Evolutionary conservation across 1,139 yeast genomes (phyloP), one percentile per base, ranked within the genome.

Genomic region (Kodamaea ohmeri): DNA sequence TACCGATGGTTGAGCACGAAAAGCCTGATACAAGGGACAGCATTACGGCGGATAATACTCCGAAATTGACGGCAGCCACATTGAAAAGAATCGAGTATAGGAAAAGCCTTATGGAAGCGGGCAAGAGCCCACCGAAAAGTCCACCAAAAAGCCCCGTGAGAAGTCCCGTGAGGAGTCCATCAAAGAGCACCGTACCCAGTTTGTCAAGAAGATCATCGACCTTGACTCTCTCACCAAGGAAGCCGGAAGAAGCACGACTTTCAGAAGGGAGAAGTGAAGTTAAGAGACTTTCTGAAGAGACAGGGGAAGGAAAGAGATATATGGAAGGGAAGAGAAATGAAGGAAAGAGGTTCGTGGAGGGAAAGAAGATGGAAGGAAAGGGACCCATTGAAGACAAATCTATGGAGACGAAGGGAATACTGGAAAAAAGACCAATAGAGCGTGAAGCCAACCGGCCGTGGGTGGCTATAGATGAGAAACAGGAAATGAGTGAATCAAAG

Each of bases 21-120:
- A 7, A 7, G 24, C 3, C 29, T 22, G 19, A 34, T 15, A 4
- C n/a, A 20, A n/a, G n/a, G 7, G 31, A 33, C 14, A 3, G 15
- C 17, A 16, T 16, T 2, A 12, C 12, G 14, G 28, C 9, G 9
- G 30, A 27, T 8, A 21, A 27, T 1, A 14, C 28, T 3, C 18
- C 37, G 6, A 18, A 28, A n/a, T 29, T 38, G 25, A 38, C 41
- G 6, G 35, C 41, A 8, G 41, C 41, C 9, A 38, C 41, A 3
- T 13, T 38, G 15, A 38, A 34, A 21, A 29, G 41, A 13, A 30
- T 38, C n/a, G 41, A 38, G 34, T 18, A 35, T 14, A 28, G 29
- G 19, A 34, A 25, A 9, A 24, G 31, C 11, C 9, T 35, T 3
- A 12, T 16, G 27, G 11, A 17, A 20, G 18, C 25, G 15, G 29